Base-by-base conservation (phyloP, 2,329 filamentous ascomycete species). In the Paecilomyces sp. region DNA sequence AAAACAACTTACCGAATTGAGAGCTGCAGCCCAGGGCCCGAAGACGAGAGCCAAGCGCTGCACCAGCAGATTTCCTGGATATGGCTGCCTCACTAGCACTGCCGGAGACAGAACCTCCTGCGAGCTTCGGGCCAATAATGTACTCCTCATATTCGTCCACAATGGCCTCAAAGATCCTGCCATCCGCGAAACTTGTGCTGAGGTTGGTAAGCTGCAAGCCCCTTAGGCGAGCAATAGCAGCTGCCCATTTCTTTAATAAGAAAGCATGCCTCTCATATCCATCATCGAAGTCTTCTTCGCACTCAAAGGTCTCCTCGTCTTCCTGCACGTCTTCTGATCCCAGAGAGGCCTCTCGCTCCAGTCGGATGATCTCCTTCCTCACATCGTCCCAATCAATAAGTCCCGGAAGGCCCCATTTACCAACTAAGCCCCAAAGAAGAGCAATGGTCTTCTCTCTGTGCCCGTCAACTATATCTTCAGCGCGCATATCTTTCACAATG, bases 401-500 rank as follows among this genome's bases (percentile, higher is more conserved):
- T 6, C 71, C 74, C 5, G 74, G 70, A 7, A 87, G 72, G 1
- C 84, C 84, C 74, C 81, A 83, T 69, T 79, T 80, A 50, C 82
- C 81, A 41, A 87, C 80, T 24, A 88, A 74, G 3, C 77, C 76
- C 85, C 85, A 87, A 4, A 88, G 75, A 9, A 88, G 74, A 4
- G 79, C 80, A 53, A 88, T 76, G 0, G 85, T 88, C 70, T 84
- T 87, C 66, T 88, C 85, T 8, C 85, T 80, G 64, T 87, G 84
- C 2, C 85, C 85, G 64, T 87, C 80, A 6, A 88, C 83, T 54
- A 88, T 81, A 58, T 88, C 83, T 47, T 83, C 80, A 0, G 85
- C 78, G 13, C 72, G 77, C 36, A 86, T 72, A 34, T 76, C 74
- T 24, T 73, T 70, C 5, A 78, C 68, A 12, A 81, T 74, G 12